Conservation (phyloP, 306 rosid genomes). For the Rosa persica region DNA sequence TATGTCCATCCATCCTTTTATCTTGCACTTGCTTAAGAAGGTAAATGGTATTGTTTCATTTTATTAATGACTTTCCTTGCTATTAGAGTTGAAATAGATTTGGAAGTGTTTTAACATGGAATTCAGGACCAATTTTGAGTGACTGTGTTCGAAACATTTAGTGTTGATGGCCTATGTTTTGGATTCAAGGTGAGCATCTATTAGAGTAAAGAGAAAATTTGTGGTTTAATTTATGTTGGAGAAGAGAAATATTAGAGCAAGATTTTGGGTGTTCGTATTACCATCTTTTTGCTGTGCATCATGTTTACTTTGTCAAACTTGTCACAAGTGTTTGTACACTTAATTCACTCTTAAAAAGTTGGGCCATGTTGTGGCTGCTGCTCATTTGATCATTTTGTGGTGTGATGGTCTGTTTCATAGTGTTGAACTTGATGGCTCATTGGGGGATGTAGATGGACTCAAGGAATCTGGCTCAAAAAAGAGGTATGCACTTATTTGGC, state of each 20-base stretch:
- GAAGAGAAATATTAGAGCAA: not conserved
- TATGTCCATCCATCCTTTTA: not conserved
- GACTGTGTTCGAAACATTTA: not conserved
- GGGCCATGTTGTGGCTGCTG: constrained; percentile 17
- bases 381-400: constrained; percentile 14
- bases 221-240: not conserved
- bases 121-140: not conserved
- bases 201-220: not conserved
- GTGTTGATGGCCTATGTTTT: not conserved
- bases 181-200: not conserved
- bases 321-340: not conserved
- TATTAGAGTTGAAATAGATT: not conserved
- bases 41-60: not conserved
- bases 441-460: constrained; percentile 64
- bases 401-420: constrained; percentile 40
- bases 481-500: constrained; percentile 46
- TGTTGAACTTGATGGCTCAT: constrained; percentile 68
- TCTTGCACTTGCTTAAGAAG: not conserved
- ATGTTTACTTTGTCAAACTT: not conserved
- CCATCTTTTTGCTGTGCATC: not conserved
- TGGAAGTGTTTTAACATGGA: not conserved
- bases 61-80: not conserved
- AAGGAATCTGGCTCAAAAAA: constrained; percentile 75
- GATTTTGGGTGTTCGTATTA: not conserved
- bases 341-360: not conserved